Base-by-base conservation (phyloP, 768 basidiomycete genomes). In the Leccinum aurantiacum region DNA sequence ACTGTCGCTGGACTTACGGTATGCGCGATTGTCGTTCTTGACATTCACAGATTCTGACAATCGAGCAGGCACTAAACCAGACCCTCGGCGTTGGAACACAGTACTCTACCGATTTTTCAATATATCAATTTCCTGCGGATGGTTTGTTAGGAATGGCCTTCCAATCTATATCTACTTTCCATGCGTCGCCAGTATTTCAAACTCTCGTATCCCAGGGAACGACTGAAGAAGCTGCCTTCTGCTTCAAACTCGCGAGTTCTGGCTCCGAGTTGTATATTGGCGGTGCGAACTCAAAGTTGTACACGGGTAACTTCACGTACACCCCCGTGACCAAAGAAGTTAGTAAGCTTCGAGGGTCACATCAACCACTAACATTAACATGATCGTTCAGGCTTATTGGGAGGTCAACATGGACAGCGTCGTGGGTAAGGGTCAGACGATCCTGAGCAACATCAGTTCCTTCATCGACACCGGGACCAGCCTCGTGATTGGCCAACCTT, bases 261-360 rank as follows among this genome's bases (percentile, higher is more conserved):
- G 77, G 76, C 5, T 73, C 78, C 2, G 81, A 83, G 69, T 73
- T 87, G 15, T 79, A 76, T 65, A 61, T 88, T 24, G 85, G 85
- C 46, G 85, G 85, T 50, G 71, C 72, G 10, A 76, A 88, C 67
- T 50, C 59, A 3, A 60, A 65, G 1, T 69, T 78, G 57, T 84
- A 80, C 70, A 78, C 74, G 4, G 84, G 84, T 8, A 52, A 56
- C 6, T 75, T 86, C 70, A 74, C 75, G 6, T 78, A 75, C 19
- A n/a, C 54, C 14, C 51, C 56, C 50, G 60, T 66, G 2, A 65
- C 56, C 4, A 10, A 57, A 2, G 1, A 54, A 6, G 68, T 67
- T 35, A 62, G 63, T 46, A 19, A 19, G 19, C 19, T 19, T 19
- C 24, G n/a, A 38, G 27, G 60, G 24, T 25, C 13, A 17, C n/a